Evolutionary conservation across 208 protist genomes (phyloP), one percentile per base, ranked within the genome.

Genomic region (Phytomonas sp.): DNA sequence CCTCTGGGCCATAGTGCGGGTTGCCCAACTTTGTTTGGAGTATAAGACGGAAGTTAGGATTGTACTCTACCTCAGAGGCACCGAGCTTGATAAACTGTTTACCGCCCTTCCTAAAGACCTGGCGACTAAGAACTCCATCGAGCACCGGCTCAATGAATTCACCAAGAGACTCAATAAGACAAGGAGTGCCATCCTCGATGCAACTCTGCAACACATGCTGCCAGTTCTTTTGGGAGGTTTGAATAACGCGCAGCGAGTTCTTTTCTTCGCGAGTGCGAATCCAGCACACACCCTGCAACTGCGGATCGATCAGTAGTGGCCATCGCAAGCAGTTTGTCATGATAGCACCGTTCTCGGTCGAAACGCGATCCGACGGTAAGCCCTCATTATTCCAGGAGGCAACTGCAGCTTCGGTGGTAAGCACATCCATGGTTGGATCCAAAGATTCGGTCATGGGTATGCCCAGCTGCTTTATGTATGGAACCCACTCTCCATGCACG

Each of bases 1-100:
- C 96, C 84, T 99, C 98, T n/a, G 98, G 98, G 53, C 97, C 95
- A 85, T 99, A 99, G 75, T 98, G 97, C n/a, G 98, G 98, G 75
- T 99, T 99, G 51, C 94, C 85, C 60, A 99, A 83, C 82, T 99
- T 99, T 28, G 98, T 99, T 85, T 99, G 97, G 60, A 99, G 80
- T 73, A 98, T 97, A 30, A 99, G 84, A 43, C 90, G 87, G 88
- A 99, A 99, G 30, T 98, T 98, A 30, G 69, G 51, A 75, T 99
- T 97, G 77, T 98, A 98, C 78, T 97, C 90, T 60, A 98, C 89
- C 76, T 98, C 93, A 66, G 97, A 97, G 60, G 98, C 98, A 34
- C 96, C 97, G 8, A 99, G 88, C 79, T 98, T 98, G 75, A 98
- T 97, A 77, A 87, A 89, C 64, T 84, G 56, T 69, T 85, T 81